Evolutionary conservation across 1,139 yeast genomes (phyloP).

Genomic region (Geotrichum bryndzae): DNA sequence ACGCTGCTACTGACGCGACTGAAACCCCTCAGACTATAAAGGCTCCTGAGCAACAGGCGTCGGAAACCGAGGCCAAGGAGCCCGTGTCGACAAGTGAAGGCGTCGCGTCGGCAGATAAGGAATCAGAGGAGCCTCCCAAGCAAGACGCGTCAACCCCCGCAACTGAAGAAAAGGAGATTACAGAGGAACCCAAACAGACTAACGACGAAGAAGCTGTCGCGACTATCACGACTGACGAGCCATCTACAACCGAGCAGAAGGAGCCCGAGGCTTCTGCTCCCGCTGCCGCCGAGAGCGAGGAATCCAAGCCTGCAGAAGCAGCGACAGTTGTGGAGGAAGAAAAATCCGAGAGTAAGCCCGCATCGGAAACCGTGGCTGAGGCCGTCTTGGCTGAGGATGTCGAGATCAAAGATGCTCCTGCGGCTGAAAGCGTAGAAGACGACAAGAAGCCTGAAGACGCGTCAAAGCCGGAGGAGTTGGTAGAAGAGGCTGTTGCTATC

Average conservation of each 20-base stretch:
- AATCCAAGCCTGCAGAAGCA: not conserved
- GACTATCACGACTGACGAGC: slow-evolving; percentile 6
- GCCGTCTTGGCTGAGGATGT: not conserved
- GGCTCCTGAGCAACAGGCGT: slow-evolving; percentile 7
- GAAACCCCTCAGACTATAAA: not conserved
- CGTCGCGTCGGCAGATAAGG: slow-evolving; percentile 3
- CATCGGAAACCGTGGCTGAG: not conserved
- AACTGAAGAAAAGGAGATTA: not conserved
- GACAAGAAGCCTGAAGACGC: slow-evolving; percentile 1
- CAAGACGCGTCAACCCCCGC: slow-evolving; percentile 6
- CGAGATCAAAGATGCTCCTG: not conserved
- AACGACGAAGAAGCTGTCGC: slow-evolving; percentile 12
- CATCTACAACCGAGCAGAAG: slow-evolving; percentile 1
- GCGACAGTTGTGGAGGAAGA: not conserved
- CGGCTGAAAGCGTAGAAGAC: not conserved
- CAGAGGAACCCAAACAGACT: slow-evolving; percentile 4
- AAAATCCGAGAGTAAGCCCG: not conserved
- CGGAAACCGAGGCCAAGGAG: slow-evolving; percentile 3
- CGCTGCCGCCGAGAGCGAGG: not conserved
- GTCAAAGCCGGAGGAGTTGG: slow-evolving; percentile 1
- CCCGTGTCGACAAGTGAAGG: not conserved
- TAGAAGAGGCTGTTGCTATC: not conserved
- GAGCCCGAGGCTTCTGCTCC: not conserved
- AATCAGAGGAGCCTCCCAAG: slow-evolving; percentile 8
- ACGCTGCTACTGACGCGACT: not conserved